Conservation (phyloP, 192 early-diverging fungal species). For the Umbelopsis sp. region DNA sequence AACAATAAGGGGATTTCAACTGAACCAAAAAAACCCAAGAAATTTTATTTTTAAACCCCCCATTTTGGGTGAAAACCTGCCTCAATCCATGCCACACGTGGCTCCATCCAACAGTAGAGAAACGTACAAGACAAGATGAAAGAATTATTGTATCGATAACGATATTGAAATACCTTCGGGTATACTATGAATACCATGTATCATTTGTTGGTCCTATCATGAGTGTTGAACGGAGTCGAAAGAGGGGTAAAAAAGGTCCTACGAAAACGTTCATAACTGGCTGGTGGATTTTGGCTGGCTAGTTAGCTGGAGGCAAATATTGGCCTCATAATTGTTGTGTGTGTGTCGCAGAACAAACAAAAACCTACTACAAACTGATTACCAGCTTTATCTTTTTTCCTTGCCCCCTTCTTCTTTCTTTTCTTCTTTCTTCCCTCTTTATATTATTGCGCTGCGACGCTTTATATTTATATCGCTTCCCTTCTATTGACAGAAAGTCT, state of each 20-base stretch:
- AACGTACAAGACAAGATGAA: neutral
- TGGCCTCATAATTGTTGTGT: too few relatives aligned
- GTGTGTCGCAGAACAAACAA: neutral
- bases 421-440: neutral
- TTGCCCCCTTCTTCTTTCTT: neutral
- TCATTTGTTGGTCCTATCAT: too few relatives aligned
- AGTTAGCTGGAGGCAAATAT: too few relatives aligned
- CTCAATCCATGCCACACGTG: constrained; percentile 3
- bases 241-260: neutral
- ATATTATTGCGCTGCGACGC: neutral
- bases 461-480: too few relatives aligned
- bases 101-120: neutral
- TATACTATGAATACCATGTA: too few relatives aligned
- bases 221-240: constrained; percentile 1
- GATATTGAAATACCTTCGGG: too few relatives aligned
- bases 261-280: too few relatives aligned
- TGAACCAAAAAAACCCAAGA: too few relatives aligned
- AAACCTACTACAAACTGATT: neutral
- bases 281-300: too few relatives aligned
- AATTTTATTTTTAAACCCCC: neutral
- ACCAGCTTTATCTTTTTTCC: neutral
- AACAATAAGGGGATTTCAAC: too few relatives aligned
- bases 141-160: too few relatives aligned
- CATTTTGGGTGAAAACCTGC: neutral
- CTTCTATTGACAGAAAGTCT: too few relatives aligned